phyloP scores from a whole-genome alignment of 306 rosid species.

The Trifolium repens region DNA sequence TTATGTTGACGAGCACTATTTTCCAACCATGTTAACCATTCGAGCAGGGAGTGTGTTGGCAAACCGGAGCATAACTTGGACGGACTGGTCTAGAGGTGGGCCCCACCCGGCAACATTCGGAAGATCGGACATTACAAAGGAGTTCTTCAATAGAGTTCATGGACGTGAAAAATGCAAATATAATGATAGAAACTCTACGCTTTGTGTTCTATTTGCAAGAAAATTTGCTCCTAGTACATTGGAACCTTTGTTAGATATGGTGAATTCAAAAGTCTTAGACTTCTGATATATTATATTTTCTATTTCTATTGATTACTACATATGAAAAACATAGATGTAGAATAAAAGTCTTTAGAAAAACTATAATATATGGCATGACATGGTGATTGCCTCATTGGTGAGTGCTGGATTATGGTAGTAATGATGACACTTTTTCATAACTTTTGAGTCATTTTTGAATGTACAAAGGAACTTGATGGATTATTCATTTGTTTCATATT shows the following conservation, averaged over 20 bases:
- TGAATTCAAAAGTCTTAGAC: constrained; percentile 62
- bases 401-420: constrained; percentile 14
- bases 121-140: constrained; percentile 56
- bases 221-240: constrained; percentile 90
- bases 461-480: constrained; percentile 51
- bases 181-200: constrained; percentile 55
- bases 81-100: constrained; percentile 98
- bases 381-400: constrained; percentile 12
- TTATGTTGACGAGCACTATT: constrained; percentile 95
- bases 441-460: constrained; percentile 39
- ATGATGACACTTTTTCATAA: constrained; percentile 22
- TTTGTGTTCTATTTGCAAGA: constrained; percentile 82
- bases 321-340: constrained; percentile 26
- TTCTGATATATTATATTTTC: constrained; percentile 46
- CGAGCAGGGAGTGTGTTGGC: constrained; percentile 60
- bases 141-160: constrained; percentile 55
- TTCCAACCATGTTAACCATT: constrained; percentile 90
- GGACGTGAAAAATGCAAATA: constrained; percentile 58
- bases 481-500: constrained; percentile 31
- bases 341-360: constrained; percentile 23
- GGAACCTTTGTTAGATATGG: constrained; percentile 70
- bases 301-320: constrained; percentile 13
- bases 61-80: constrained; percentile 93
- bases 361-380: constrained; percentile 33
- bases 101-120: constrained; percentile 96